phyloP scores from a whole-genome alignment of 2,329 filamentous ascomycete species.

The Penicillium sp. region DNA sequence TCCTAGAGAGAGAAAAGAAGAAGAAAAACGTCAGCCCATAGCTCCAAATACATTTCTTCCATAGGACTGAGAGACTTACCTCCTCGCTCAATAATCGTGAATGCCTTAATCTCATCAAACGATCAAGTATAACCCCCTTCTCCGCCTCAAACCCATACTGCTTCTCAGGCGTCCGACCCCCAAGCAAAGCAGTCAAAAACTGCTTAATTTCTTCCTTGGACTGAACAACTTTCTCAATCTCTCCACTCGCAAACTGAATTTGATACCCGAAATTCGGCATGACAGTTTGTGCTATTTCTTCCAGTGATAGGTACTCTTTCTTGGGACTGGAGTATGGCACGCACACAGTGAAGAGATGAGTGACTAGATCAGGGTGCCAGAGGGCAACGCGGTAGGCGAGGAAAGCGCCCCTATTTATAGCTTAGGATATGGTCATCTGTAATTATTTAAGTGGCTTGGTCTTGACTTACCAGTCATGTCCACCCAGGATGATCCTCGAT shows the following conservation, averaged over 20 bases:
- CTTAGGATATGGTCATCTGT: neutral
- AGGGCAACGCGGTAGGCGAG: slow-evolving; percentile 73
- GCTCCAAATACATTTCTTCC: neutral
- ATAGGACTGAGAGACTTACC: slow-evolving; percentile 35
- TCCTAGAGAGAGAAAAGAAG: slow-evolving; percentile 46
- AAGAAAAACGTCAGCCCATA: neutral
- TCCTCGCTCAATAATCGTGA: slow-evolving; percentile 64
- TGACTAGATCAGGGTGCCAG: slow-evolving; percentile 71
- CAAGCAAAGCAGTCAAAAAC: slow-evolving; percentile 72
- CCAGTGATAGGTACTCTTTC: slow-evolving; percentile 56
- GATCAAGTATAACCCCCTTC: slow-evolving; percentile 65
- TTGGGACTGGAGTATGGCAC: slow-evolving; percentile 68
- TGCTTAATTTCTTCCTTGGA: slow-evolving; percentile 64
- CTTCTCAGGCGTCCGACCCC: slow-evolving; percentile 60
- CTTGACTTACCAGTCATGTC: slow-evolving; percentile 72
- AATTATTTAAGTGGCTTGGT: neutral
- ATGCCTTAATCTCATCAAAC: slow-evolving; percentile 58
- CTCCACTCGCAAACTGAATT: slow-evolving; percentile 71
- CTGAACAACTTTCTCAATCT: slow-evolving; percentile 61
- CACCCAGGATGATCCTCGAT: slow-evolving; percentile 72
- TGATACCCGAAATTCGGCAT: slow-evolving; percentile 81
- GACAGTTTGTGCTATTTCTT: slow-evolving; percentile 57
- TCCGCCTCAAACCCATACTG: slow-evolving; percentile 60
- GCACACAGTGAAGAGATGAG: slow-evolving; percentile 76
- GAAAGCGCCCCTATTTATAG: slow-evolving; percentile 63